Percentiles rank a stretch among this genome's conserved stretches.
Evolutionary conservation across 345 rosid genomes (phyloP).

Genomic region (Linum trigynum): DNA sequence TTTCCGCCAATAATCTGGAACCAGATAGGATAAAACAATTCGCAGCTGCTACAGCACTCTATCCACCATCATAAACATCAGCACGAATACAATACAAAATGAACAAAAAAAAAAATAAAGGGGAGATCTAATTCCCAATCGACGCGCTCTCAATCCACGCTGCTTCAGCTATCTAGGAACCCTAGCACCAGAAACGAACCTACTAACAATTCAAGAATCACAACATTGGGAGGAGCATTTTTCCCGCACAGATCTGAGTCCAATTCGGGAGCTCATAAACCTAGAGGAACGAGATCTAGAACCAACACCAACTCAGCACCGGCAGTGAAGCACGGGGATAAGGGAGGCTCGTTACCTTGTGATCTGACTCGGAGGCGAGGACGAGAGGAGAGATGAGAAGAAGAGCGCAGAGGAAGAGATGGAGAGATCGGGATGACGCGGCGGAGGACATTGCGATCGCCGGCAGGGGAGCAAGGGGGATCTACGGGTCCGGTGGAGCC

Average conservation of each 20-base stretch:
- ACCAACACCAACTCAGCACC: not conserved
- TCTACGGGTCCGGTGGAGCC: not conserved
- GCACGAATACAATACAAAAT: not conserved
- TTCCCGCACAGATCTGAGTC: constrained; percentile 26
- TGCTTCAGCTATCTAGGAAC: not conserved
- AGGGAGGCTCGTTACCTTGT: constrained; percentile 47
- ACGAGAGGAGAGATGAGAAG: constrained; percentile 31
- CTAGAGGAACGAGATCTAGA: constrained; percentile 24
- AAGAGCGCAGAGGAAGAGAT: constrained; percentile 14
- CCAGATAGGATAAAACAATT: not conserved
- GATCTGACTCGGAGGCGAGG: constrained; percentile 81
- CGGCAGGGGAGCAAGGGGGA: constrained; percentile 18
- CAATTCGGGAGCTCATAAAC: not conserved
- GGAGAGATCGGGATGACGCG: constrained; percentile 22
- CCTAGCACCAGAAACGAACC: not conserved
- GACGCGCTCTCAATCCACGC: not conserved
- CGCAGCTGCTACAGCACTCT: not conserved
- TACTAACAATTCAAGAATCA: not conserved
- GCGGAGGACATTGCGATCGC: constrained; percentile 47
- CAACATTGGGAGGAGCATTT: not conserved
- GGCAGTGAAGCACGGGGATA: not conserved
- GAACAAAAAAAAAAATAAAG: not conserved
- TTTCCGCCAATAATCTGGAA: not conserved
- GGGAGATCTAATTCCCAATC: constrained; percentile 8
- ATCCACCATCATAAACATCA: no score